Conservation (phyloP, 2,329 filamentous ascomycete genomes). For the Penicillium crustosum region DNA sequence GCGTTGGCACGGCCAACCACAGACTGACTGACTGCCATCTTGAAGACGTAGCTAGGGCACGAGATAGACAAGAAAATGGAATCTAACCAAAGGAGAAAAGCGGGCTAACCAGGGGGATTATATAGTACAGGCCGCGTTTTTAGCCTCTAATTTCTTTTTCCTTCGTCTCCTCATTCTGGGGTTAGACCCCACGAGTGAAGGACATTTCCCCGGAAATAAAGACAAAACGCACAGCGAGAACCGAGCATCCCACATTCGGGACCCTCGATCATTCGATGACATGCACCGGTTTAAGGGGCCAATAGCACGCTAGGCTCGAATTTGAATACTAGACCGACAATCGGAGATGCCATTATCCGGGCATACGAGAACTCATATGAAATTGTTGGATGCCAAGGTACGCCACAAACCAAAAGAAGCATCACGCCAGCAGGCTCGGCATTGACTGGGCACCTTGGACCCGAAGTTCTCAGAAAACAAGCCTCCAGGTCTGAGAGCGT, state of each 20-base stretch:
- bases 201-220: conserved; percentile 8
- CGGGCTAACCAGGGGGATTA: neutral
- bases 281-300: conserved; percentile 6
- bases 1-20: conserved; percentile 42
- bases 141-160: neutral
- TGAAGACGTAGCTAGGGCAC: neutral
- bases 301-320: conserved; percentile 11
- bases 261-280: conserved; percentile 8
- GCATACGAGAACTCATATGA: conserved; percentile 3
- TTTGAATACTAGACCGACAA: conserved; percentile 9
- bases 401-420: conserved; percentile 21
- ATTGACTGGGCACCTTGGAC: conserved; percentile 4
- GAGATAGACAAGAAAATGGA: neutral
- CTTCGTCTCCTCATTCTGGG: neutral
- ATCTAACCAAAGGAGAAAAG: neutral
- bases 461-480: conserved; percentile 11
- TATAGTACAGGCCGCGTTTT: conserved; percentile 6
- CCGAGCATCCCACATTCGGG: conserved; percentile 1
- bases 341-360: conserved; percentile 12
- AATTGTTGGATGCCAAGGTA: conserved; percentile 7
- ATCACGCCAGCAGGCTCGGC: conserved; percentile 9
- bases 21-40: conserved; percentile 37
- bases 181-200: conserved; percentile 5
- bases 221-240: conserved; percentile 3
- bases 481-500: conserved; percentile 7